phyloP scores from a whole-genome alignment of 1,284 basidiomycete genomes.

The Naganishia liquefaciens region DNA sequence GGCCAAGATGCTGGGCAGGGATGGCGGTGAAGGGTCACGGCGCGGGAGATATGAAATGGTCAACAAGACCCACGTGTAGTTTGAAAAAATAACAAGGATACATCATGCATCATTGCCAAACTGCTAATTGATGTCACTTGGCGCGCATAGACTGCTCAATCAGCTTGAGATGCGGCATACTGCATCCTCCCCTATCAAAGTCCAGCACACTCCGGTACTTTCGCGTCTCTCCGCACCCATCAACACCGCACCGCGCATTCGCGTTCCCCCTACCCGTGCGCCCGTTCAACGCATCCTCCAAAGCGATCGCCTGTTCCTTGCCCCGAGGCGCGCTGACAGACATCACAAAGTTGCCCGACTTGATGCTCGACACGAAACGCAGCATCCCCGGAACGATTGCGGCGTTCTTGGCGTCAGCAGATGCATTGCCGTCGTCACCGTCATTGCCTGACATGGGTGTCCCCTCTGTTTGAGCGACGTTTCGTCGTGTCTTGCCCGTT shows the following conservation, averaged over 20 bases:
- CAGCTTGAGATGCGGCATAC: slow-evolving; percentile 13
- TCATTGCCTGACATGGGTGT: slow-evolving; percentile 22
- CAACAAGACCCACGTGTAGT: slow-evolving; percentile 23
- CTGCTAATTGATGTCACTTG: too few relatives aligned
- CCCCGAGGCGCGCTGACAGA: slow-evolving; percentile 12
- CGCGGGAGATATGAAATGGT: slow-evolving; percentile 27
- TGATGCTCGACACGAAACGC: slow-evolving; percentile 25
- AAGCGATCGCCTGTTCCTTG: slow-evolving; percentile 17
- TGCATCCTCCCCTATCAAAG: slow-evolving; percentile 14
- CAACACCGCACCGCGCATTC: slow-evolving; percentile 12
- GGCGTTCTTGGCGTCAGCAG: background rate
- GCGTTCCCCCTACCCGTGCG: background rate
- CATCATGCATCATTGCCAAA: slow-evolving; percentile 2
- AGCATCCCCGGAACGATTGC: slow-evolving; percentile 8
- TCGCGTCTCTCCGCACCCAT: slow-evolving; percentile 7
- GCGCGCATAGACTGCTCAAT: slow-evolving; percentile 1
- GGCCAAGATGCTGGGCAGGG: slow-evolving; percentile 22
- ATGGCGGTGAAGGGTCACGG: slow-evolving; percentile 6
- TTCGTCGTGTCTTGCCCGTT: slow-evolving; percentile 30
- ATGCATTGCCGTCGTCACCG: slow-evolving; percentile 8
- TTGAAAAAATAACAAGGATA: background rate
- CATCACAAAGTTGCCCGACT: slow-evolving; percentile 29
- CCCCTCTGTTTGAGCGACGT: slow-evolving; percentile 14
- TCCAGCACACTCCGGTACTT: slow-evolving; percentile 11
- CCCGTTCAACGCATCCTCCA: background rate